Evolutionary conservation across 1,139 yeast species (phyloP), one percentile per base, ranked within the genome.

Genomic region (Lodderomyces oxycetoniae): DNA sequence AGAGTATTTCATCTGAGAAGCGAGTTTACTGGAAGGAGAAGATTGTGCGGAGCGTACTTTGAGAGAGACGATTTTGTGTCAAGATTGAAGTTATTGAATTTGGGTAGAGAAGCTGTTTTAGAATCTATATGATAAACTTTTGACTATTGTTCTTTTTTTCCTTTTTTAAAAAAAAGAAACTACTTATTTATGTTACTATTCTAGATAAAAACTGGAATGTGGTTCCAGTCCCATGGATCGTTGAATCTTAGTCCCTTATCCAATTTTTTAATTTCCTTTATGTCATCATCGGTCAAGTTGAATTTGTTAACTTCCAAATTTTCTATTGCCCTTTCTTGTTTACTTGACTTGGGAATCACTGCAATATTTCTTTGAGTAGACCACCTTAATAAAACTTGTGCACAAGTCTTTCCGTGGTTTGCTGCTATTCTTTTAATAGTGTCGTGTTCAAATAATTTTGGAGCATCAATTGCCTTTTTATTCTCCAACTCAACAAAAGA

Each of bases 231-330:
- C 74, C 79, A 79, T 42, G 96, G 94, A 55, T 87, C 86, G 59
- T 87, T 87, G 67, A 87, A 86, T 63, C 96, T 77, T 47, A 86
- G 67, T 48, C 72, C 71, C 44, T 66, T 70, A 59, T 88, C 84
- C 55, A 87, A 71, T 31, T 58, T 58, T 21, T 71, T 59, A 44
- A 82, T 78, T 12, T 59, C 56, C 9, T 62, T 61, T 29, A 82
- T 44, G 39, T 82, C 88, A 7, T 60, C 72, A n/a, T 71, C 57
- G 17, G 75, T 47, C 51, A 78, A 67, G 34, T 74, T 71, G 46
- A 77, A 67, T 40, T 71, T 71, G 47, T 74, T 73, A 45, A 78
- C 71, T 13, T 51, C 47, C 59, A 82, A 70, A 60, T 82, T 82
- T 38, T 67, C 69, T 34, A 61, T 44, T 50, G 82, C 64, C 61